phyloP scores from a whole-genome alignment of 371 early-diverging fungal genomes.

The Mortierella sp. region DNA sequence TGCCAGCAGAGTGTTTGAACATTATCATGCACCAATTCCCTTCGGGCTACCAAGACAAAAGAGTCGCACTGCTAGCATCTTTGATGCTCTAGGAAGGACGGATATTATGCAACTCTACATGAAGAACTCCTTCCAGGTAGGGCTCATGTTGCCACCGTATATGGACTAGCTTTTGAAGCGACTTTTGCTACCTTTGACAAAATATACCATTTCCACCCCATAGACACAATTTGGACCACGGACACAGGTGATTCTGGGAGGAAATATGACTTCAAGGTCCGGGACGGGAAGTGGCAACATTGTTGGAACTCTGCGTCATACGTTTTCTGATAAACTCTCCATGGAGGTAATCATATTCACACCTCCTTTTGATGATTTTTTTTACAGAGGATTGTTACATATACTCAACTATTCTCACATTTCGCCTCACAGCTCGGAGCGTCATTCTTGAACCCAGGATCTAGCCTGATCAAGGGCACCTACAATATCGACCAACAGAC shows the following conservation, averaged over 20 bases:
- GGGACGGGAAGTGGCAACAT: conserved; percentile 85
- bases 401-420: not conserved
- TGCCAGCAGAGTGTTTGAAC: conserved; percentile 68
- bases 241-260: conserved; percentile 74
- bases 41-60: conserved; percentile 49
- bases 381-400: not conserved
- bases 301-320: conserved; percentile 78
- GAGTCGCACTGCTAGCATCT: conserved; percentile 20
- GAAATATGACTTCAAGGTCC: conserved; percentile 78
- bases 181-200: not conserved
- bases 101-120: conserved; percentile 80
- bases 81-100: conserved; percentile 61
- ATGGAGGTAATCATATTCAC: conserved; percentile 66
- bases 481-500: conserved; percentile 74
- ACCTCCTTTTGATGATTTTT: not conserved
- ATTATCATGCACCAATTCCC: conserved; percentile 62
- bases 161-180: no score
- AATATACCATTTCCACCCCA: not conserved
- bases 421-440: conserved; percentile 62
- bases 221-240: conserved; percentile 78
- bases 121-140: conserved; percentile 88
- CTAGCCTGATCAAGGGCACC: conserved; percentile 71
- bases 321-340: conserved; percentile 77
- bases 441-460: conserved; percentile 69
- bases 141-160: no score